phyloP scores from a whole-genome alignment of 164 flowering plant genomes.

The Aristolochia californica region DNA sequence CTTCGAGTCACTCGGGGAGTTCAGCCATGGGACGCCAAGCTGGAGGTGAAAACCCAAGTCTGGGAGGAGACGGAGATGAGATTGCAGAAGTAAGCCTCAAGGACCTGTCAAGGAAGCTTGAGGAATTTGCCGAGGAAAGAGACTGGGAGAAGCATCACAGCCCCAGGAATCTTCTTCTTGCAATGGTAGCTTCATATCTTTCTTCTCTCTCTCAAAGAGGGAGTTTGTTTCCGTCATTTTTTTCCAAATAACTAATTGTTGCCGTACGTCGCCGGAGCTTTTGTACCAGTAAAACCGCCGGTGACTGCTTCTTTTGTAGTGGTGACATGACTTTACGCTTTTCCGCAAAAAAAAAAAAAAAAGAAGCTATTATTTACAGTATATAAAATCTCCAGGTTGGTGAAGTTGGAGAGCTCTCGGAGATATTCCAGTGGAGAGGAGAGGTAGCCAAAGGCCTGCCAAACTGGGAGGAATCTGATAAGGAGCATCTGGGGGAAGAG shows the following conservation, averaged over 20 bases:
- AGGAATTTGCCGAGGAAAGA: constrained; percentile 55
- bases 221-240: too few relatives aligned
- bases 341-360: too few relatives aligned
- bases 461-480: constrained; percentile 51
- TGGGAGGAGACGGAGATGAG: constrained; percentile 4
- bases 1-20: not conserved
- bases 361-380: too few relatives aligned
- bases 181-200: constrained; percentile 62
- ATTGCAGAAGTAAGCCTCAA: constrained; percentile 31
- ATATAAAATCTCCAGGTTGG: too few relatives aligned
- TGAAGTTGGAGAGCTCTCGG: constrained; percentile 23
- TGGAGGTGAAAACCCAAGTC: constrained; percentile 4
- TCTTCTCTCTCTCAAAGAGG: too few relatives aligned
- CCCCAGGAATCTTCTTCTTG: constrained; percentile 68
- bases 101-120: constrained; percentile 44
- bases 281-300: too few relatives aligned
- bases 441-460: constrained; percentile 39
- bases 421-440: too few relatives aligned
- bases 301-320: too few relatives aligned
- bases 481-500: constrained; percentile 65
- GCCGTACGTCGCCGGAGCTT: too few relatives aligned
- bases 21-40: constrained; percentile 10
- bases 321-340: too few relatives aligned
- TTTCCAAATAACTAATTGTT: too few relatives aligned
- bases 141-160: constrained; percentile 64